A percentile compares a stretch with the other conserved stretches of the same genome.
Conservation (phyloP, 2,329 filamentous ascomycete genomes). For the Immersiporthe knoxdaviesiana region DNA sequence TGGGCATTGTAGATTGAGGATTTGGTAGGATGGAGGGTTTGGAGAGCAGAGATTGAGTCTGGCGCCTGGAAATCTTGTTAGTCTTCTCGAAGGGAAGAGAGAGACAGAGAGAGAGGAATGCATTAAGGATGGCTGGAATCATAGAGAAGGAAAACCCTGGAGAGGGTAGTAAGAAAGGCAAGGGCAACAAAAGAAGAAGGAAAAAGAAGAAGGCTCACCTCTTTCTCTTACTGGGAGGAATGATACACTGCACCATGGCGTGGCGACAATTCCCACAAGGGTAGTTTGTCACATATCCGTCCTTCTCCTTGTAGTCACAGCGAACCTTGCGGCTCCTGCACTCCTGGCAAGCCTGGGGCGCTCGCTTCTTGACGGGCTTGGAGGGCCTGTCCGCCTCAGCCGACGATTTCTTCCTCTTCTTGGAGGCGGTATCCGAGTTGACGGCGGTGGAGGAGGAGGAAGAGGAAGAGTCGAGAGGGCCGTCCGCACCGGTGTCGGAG, state of each 20-base stretch:
- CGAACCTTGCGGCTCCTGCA: slow-evolving; percentile 89
- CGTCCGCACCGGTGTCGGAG: slow-evolving; percentile 3
- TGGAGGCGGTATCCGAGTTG: neutral
- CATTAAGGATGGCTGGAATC: too few species aligned
- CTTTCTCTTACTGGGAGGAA: slow-evolving; percentile 82
- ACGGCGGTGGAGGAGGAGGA: neutral
- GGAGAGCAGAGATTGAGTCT: slow-evolving; percentile 4
- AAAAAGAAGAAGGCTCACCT: slow-evolving; percentile 62
- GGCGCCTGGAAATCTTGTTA: neutral
- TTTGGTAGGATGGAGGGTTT: slow-evolving; percentile 8
- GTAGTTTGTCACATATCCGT: slow-evolving; percentile 36
- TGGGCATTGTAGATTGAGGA: neutral
- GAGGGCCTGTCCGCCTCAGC: slow-evolving; percentile 40
- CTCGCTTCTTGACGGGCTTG: slow-evolving; percentile 61
- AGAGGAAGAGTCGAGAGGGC: neutral
- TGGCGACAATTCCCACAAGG: slow-evolving; percentile 87
- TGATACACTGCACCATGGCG: slow-evolving; percentile 76
- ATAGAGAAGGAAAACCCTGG: neutral
- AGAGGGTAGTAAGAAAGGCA: too few species aligned
- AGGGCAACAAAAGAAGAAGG: too few species aligned
- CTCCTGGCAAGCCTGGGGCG: slow-evolving; percentile 88
- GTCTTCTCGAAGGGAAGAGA: neutral
- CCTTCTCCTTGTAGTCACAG: slow-evolving; percentile 89
- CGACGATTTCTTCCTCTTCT: slow-evolving; percentile 39
- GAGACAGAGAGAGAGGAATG: neutral